Base-by-base conservation (phyloP, 768 basidiomycete species). In the Termitomyces sp. region DNA sequence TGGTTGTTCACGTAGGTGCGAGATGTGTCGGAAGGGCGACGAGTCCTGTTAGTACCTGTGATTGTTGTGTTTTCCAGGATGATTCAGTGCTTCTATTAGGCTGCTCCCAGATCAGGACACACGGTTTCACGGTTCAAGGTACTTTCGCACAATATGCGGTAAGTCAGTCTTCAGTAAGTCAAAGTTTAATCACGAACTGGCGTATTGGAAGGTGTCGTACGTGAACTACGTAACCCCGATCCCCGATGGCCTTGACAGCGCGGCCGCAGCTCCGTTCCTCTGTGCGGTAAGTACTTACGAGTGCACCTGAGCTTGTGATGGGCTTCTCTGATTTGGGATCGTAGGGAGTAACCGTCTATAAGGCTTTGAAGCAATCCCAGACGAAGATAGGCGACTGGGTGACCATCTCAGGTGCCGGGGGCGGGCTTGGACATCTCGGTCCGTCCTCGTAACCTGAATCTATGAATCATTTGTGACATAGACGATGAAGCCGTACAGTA, bases 341-440 rank as follows among this genome's bases (percentile, higher is more conserved):
- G 7, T 38, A 86, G 85, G 89, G 88, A 5, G 68, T 94, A 29
- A 94, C 92, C 1, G 84, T 89, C 9, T 94, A 89, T 69, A 86
- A 86, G 61, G 93, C 86, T 0, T 69, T 94, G 58, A 91, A 91
- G 68, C 73, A 85, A 59, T 73, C 81, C 6, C 73, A 76, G 27
- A 67, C 81, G 3, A 73, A 68, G 23, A 75, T 84, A 23, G 91
- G 91, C 6, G 76, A 94, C 44, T 89, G 82, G 82, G 72, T 89
- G 36, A 80, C 81, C n/a, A 76, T 92, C 51, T 79, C 85, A 9
- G 88, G 89, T 27, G 89, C 87, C 2, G 89, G 87, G 0, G 87
- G 87, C 16, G 89, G 90, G 20, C 82, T 92, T 22, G 91, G 91
- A 3, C 88, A 91, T 71, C 73, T 94, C 20, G 89, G 82, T 80